Percentiles rank a stretch among this genome's conserved stretches.
Conservation (phyloP, 169 alveolate genomes). For the Plasmodium fragile region DNA sequence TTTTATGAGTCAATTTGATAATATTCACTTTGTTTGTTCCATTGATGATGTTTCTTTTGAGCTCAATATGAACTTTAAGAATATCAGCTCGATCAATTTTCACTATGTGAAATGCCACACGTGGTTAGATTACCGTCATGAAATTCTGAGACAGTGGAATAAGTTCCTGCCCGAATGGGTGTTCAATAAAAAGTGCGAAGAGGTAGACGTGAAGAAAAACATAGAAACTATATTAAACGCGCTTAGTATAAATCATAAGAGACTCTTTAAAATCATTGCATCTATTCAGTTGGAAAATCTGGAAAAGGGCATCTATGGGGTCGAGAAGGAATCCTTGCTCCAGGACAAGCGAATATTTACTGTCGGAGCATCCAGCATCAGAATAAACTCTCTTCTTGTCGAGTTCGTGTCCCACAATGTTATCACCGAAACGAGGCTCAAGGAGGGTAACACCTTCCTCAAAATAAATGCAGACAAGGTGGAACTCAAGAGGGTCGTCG, state of each 20-base stretch:
- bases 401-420: conserved; percentile 70
- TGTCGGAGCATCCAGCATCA: conserved; percentile 65
- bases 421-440: conserved; percentile 68
- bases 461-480: conserved; percentile 64
- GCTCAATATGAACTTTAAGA: conserved; percentile 47
- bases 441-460: conserved; percentile 64
- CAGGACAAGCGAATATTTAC: conserved; percentile 58
- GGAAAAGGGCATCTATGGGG: conserved; percentile 69
- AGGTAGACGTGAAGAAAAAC: conserved; percentile 47
- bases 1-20: conserved; percentile 54
- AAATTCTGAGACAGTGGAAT: conserved; percentile 69
- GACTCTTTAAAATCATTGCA: conserved; percentile 82
- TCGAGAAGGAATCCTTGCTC: conserved; percentile 52
- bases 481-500: conserved; percentile 37
- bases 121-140: conserved; percentile 66
- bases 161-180: conserved; percentile 71
- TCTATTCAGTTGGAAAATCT: conserved; percentile 81
- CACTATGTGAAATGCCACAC: conserved; percentile 61
- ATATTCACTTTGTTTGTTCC: conserved; percentile 44
- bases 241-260: conserved; percentile 83
- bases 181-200: conserved; percentile 61
- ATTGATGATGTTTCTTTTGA: conserved; percentile 73
- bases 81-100: conserved; percentile 41
- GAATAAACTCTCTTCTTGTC: conserved; percentile 56
- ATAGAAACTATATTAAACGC: conserved; percentile 81